These are phyloP conservation scores for Aspergillus sp. DNA, from an alignment of 2,329 filamentous ascomycete species.

Conservation along the genomic window DNA sequence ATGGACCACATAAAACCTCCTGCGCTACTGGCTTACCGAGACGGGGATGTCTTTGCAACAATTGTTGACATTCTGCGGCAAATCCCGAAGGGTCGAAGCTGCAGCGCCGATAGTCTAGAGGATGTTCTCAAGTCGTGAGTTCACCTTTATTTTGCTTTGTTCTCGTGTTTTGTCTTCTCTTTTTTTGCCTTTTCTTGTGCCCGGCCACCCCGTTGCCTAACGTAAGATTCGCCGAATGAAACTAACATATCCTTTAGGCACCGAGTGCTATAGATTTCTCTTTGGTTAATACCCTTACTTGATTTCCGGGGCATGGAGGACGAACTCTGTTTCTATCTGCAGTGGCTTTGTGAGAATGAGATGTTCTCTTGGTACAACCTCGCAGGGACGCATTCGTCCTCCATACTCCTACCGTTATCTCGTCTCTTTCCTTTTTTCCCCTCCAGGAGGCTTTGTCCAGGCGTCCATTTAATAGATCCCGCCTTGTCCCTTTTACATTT, in stretches of 20 bases:
- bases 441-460: background rate
- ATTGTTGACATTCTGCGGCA: conserved; percentile 83
- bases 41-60: conserved; percentile 86
- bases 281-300: too few species aligned
- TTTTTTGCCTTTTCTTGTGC: background rate
- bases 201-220: background rate
- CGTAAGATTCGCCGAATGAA: background rate
- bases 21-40: conserved; percentile 83
- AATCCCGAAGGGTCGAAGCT: conserved; percentile 64
- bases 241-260: background rate
- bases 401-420: background rate
- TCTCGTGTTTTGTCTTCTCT: background rate
- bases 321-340: background rate
- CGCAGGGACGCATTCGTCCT: background rate
- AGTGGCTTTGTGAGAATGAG: background rate
- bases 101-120: conserved; percentile 57
- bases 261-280: conserved; percentile 9
- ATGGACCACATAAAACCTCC: conserved; percentile 88
- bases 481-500: background rate
- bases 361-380: background rate
- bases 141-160: background rate
- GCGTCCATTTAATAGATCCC: background rate
- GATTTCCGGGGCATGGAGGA: background rate
- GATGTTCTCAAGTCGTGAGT: conserved; percentile 57
- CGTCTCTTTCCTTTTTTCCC: background rate